phyloP scores from a whole-genome alignment of 179 eudicot species.

The Spergularia azorica region DNA sequence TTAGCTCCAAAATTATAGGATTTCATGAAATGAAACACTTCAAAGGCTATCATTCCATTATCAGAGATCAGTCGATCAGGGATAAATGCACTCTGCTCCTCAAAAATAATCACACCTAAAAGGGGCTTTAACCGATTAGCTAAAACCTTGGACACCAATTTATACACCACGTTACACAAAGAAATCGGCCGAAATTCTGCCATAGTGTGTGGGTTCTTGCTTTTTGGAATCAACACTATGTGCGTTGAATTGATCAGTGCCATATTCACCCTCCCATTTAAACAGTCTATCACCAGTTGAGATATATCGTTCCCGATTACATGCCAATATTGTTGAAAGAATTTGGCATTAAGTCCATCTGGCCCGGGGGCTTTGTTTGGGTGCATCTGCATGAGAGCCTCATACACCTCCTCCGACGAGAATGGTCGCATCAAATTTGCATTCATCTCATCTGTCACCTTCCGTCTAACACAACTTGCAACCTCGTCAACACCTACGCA shows the following conservation, averaged over 20 bases:
- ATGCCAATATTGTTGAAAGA: constrained; percentile 9
- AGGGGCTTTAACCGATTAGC: neutral
- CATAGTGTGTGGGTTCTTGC: neutral
- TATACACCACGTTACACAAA: neutral
- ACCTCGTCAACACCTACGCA: neutral
- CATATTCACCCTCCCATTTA: neutral
- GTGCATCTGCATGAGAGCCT: neutral
- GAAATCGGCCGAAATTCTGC: neutral
- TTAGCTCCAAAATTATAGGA: no score
- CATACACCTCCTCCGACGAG: neutral
- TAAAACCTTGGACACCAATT: neutral
- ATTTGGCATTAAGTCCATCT: neutral
- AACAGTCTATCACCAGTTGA: neutral
- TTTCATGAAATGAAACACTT: neutral
- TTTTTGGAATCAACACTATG: neutral
- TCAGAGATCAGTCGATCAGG: neutral
- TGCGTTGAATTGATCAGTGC: neutral
- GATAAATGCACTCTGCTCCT: neutral
- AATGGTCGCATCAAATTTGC: neutral
- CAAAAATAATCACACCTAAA: neutral
- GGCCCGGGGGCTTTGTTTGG: neutral
- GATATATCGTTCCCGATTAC: neutral
- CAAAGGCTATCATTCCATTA: neutral
- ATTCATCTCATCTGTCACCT: neutral
- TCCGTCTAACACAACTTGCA: neutral